Conservation (phyloP, 371 early-diverging fungal species). For the Cokeromyces recurvatus region DNA sequence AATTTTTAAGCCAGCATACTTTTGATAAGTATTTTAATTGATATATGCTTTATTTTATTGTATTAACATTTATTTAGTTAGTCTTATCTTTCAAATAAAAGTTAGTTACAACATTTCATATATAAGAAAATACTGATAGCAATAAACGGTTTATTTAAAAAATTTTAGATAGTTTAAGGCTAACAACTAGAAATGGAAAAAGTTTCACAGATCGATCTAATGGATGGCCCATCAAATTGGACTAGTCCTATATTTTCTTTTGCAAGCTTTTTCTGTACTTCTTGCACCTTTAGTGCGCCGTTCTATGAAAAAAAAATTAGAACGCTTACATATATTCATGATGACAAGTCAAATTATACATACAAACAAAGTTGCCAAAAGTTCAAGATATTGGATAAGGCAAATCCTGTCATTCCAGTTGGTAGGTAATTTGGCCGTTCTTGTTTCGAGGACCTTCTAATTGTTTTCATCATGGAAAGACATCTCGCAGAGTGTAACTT, state of each 20-base stretch:
- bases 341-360: background rate
- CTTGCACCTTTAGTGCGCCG: background rate
- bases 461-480: conserved; percentile 1
- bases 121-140: background rate
- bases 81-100: no score
- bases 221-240: background rate
- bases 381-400: conserved; percentile 8
- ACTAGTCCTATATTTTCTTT: background rate
- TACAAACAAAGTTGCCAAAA: conserved; percentile 10
- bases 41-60: no score
- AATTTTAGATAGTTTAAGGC: background rate
- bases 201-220: background rate
- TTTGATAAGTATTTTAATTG: no score
- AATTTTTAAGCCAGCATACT: no score
- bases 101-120: no score
- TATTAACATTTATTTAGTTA: no score
- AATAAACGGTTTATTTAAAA: no score
- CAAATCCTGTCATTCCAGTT: conserved; percentile 5
- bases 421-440: conserved; percentile 6
- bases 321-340: background rate
- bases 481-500: conserved; percentile 6
- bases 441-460: conserved; percentile 7
- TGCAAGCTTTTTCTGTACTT: background rate
- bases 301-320: background rate
- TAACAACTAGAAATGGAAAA: background rate